Conservation (phyloP, 192 early-diverging fungal species). For the Allomyces arbusculus region DNA sequence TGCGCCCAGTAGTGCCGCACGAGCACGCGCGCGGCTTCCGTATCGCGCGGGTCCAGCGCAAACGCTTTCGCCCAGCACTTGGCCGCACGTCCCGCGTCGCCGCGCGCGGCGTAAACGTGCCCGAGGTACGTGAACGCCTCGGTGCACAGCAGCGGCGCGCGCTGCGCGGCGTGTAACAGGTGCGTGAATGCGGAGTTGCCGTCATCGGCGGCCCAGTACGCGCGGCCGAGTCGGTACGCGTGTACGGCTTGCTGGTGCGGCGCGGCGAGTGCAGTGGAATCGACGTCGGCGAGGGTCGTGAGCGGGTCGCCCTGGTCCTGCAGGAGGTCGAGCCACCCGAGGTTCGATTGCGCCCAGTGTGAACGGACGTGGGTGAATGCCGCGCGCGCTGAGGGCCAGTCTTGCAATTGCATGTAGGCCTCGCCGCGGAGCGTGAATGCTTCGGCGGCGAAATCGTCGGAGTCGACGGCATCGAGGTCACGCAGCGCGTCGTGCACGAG, state of each 20-base stretch:
- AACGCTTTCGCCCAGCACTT: constrained; percentile 70
- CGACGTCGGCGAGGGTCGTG: neutral
- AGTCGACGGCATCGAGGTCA: too few species aligned
- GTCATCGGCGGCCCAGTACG: constrained; percentile 59
- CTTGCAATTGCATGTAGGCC: too few species aligned
- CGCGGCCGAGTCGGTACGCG: constrained; percentile 42
- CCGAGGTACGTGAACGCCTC: constrained; percentile 61
- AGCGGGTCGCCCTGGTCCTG: neutral
- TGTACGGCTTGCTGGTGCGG: constrained; percentile 24
- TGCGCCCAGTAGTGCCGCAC: neutral
- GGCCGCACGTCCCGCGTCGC: constrained; percentile 42
- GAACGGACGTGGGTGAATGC: too few species aligned
- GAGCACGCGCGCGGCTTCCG: constrained; percentile 41
- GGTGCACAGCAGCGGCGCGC: constrained; percentile 31
- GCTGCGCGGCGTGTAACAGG: constrained; percentile 50
- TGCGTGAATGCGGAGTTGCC: constrained; percentile 39
- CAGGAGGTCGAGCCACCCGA: too few species aligned
- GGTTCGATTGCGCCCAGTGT: too few species aligned
- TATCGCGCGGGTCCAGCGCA: constrained; percentile 40
- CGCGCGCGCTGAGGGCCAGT: too few species aligned
- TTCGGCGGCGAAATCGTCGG: too few species aligned
- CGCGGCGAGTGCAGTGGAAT: neutral
- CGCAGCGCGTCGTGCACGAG: too few species aligned
- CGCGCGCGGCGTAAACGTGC: constrained; percentile 53
- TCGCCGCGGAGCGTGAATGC: too few species aligned